These are phyloP conservation scores for Cryphonectria radicalis DNA, from an alignment of 2,329 filamentous ascomycete genomes.

Conservation along the genomic window DNA sequence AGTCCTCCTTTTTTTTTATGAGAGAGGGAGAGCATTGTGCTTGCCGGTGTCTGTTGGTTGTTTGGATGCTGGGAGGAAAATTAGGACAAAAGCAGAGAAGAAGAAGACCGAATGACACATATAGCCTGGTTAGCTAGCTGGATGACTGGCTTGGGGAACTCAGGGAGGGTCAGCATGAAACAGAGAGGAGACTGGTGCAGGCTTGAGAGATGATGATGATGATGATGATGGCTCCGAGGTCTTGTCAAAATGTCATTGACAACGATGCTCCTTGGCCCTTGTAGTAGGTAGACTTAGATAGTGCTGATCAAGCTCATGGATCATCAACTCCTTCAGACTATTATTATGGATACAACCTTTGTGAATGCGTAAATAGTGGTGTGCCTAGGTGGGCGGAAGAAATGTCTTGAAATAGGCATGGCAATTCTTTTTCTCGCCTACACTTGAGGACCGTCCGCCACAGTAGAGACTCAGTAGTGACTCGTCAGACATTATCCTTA, in stretches of 20 bases:
- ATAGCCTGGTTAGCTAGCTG: not conserved
- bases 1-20: not conserved
- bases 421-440: not conserved
- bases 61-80: not conserved
- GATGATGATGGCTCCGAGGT: not conserved
- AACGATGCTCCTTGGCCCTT: not conserved
- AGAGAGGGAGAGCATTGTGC: not conserved
- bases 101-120: not conserved
- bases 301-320: not conserved
- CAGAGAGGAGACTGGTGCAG: not conserved
- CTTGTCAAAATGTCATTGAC: not conserved
- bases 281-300: slow-evolving; percentile 2
- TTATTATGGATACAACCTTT: not conserved
- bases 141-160: not conserved
- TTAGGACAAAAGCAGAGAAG: not conserved
- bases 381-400: not conserved
- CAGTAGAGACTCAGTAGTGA: not conserved
- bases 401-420: not conserved
- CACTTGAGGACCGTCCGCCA: not conserved
- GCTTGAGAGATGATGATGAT: not conserved
- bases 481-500: no score
- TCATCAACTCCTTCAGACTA: not conserved
- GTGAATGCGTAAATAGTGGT: not conserved
- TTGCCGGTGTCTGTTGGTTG: not conserved
- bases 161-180: not conserved